Evolutionary conservation across 73 alveolate species (phyloP), one percentile per base, ranked within the genome.

Genomic region (Paramecium pentaurelia): DNA sequence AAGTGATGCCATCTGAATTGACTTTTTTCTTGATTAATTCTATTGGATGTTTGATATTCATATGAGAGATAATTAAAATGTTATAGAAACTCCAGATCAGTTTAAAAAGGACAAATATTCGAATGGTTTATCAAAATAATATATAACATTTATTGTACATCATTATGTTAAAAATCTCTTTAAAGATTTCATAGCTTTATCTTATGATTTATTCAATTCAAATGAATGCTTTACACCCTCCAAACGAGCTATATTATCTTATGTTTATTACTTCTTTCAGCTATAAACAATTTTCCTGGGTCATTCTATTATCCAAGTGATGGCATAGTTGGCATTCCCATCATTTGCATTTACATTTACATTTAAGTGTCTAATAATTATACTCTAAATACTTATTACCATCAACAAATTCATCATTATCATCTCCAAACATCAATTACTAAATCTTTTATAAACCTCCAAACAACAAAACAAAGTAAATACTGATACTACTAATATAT

Each of bases 401-500:
- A 68, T 68, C 84, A 12, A 68, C 47, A 68, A 68, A 68, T 14
- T 75, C 88, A 38, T 75, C 92, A 16, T 58, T 34, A 6, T 71
- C 47, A 28, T 89, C 94, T 1, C 93, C 94, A 59, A 89, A 71
- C 37, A 75, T 40, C 27, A 89, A 73, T 28, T 88, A 30, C 86
- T 71, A 25, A 34, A 89, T 73, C 14, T 88, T 88, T 28, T 89
- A 75, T 25, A 89, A 11, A 14, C 68, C 71, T 28, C 93, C 95
- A 58, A 92, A 92, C 71, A 92, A 27, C 93, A 90, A 58, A 36
- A 93, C 80, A 92, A 93, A 93, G 85, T 91, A 93, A 42, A 88
- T 59, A 34, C 95, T 88, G 8, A 80, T 32, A 71, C 95, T 88
- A 93, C 93, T 60, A 77, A 93, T 94, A 86, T 93, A 93, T 86